phyloP scores from a whole-genome alignment of 192 early-diverging fungal species.

The Jimgerdemannia lactiflua region DNA sequence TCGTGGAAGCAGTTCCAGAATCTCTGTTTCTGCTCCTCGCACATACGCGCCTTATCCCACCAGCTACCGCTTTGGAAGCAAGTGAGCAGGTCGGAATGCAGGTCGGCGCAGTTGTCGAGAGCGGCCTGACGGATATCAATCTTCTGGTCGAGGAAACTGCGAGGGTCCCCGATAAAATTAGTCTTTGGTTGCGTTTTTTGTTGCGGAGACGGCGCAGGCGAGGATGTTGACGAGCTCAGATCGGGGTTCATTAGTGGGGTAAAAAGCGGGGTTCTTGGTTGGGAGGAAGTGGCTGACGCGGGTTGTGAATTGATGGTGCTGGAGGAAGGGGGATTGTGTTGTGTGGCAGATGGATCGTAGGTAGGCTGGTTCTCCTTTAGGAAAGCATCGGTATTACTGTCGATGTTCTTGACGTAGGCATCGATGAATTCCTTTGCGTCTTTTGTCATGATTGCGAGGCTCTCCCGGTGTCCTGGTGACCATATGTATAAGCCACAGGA shows the following conservation, averaged over 20 bases:
- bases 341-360: not conserved
- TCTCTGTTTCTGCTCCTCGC: constrained; percentile 29
- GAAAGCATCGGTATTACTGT: not conserved
- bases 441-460: too few relatives aligned
- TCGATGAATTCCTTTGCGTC: not conserved
- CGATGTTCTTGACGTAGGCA: not conserved
- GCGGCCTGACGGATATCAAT: constrained; percentile 30
- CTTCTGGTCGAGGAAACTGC: constrained; percentile 17
- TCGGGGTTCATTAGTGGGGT: not conserved
- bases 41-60: constrained; percentile 40
- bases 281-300: too few relatives aligned
- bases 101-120: constrained; percentile 25
- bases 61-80: constrained; percentile 36
- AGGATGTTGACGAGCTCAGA: not conserved
- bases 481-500: too few relatives aligned
- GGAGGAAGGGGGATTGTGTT: not conserved
- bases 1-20: constrained; percentile 34
- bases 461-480: too few relatives aligned
- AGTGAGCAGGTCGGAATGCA: constrained; percentile 23
- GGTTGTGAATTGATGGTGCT: not conserved
- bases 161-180: not conserved
- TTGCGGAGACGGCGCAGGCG: not conserved
- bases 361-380: not conserved
- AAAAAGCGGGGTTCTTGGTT: not conserved
- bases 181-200: not conserved